A percentile compares a stretch with the other conserved stretches of the same genome.
phyloP scores from a whole-genome alignment of 805 yeast species.

The Teunomyces atbi region DNA sequence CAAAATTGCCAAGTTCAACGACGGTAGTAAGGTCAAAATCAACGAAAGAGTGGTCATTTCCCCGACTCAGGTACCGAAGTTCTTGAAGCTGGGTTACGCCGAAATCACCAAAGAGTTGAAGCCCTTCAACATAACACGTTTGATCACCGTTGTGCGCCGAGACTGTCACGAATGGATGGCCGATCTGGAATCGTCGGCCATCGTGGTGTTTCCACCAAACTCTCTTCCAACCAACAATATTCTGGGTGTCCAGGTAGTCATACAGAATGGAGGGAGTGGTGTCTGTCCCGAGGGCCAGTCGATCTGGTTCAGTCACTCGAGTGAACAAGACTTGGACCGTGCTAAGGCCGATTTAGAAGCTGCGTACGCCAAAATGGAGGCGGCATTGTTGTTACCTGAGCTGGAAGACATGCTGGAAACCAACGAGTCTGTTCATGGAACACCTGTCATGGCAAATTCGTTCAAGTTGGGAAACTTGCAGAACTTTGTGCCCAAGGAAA shows the following conservation, averaged over 20 bases:
- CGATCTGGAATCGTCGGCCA: constrained; percentile 77
- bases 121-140: constrained; percentile 60
- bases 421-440: constrained; percentile 48
- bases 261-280: constrained; percentile 85
- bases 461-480: constrained; percentile 83
- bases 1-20: constrained; percentile 69
- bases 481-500: constrained; percentile 79
- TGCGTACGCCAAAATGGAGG: constrained; percentile 79
- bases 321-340: constrained; percentile 59
- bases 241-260: constrained; percentile 79
- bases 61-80: constrained; percentile 59
- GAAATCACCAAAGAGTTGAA: constrained; percentile 44
- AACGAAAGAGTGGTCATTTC: constrained; percentile 77
- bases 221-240: constrained; percentile 65
- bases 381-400: constrained; percentile 55
- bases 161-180: constrained; percentile 91
- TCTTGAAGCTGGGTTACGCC: constrained; percentile 39
- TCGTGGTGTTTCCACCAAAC: constrained; percentile 90
- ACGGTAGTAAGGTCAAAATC: constrained; percentile 72
- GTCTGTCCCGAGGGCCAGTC: constrained; percentile 85
- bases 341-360: constrained; percentile 78
- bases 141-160: constrained; percentile 79
- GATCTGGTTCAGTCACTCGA: constrained; percentile 85
- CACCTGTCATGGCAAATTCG: constrained; percentile 66
- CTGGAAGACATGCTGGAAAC: constrained; percentile 40